A percentile compares a stretch with the other conserved stretches of the same genome.
phyloP scores from a whole-genome alignment of 805 yeast species.

The Yamadazyma scolyti region DNA sequence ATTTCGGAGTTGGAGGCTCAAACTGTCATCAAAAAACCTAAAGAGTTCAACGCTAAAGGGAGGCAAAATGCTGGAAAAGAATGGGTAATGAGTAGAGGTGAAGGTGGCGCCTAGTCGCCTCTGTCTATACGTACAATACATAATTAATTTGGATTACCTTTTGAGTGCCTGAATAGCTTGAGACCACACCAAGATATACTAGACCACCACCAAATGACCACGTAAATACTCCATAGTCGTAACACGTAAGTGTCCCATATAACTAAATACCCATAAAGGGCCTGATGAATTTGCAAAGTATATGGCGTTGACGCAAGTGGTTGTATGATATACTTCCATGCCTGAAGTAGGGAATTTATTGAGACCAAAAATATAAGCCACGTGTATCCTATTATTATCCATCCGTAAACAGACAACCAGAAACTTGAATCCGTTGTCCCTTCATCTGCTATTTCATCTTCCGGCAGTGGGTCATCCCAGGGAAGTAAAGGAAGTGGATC shows the following conservation, averaged over 20 bases:
- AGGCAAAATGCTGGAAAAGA: constrained; percentile 72
- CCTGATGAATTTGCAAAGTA: constrained; percentile 8
- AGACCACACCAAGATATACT: constrained; percentile 73
- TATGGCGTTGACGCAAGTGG: constrained; percentile 20
- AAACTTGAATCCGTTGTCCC: constrained; percentile 26
- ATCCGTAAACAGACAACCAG: constrained; percentile 20
- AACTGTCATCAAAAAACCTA: too few relatives aligned
- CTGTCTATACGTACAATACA: constrained; percentile 1
- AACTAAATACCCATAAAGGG: constrained; percentile 14
- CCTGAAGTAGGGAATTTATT: constrained; percentile 28
- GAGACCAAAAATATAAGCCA: constrained; percentile 33
- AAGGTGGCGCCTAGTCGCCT: constrained; percentile 26
- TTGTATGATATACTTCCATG: constrained; percentile 31
- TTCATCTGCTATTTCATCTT: constrained; percentile 4
- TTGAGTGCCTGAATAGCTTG: constrained; percentile 77
- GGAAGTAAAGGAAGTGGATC: constrained; percentile 13
- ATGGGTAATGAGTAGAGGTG: constrained; percentile 82
- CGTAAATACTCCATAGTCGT: constrained; percentile 37
- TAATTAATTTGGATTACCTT: constrained; percentile 35
- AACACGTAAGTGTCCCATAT: constrained; percentile 27
- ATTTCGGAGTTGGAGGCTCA: too few relatives aligned
- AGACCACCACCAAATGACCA: constrained; percentile 60
- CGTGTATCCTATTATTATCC: too few relatives aligned
- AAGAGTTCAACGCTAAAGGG: constrained; percentile 31
- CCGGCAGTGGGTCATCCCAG: constrained; percentile 9